Evolutionary conservation across 768 basidiomycete genomes (phyloP).

Genomic region (Kwoniella heveanensis): DNA sequence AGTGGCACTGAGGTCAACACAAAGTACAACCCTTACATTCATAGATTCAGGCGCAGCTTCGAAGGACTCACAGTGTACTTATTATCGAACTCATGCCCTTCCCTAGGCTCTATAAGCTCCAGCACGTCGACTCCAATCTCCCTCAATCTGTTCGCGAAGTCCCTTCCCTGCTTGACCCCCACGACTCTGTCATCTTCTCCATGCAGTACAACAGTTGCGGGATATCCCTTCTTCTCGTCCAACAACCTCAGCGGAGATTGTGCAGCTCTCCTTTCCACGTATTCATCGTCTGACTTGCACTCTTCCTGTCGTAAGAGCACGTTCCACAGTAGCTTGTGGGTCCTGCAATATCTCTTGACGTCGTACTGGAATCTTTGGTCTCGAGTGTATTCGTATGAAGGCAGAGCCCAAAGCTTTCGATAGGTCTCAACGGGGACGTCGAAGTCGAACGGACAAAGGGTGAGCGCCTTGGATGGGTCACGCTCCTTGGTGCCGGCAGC

Average conservation of each 20-base stretch:
- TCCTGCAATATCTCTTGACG: constrained; percentile 13
- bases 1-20: no score
- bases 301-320: constrained; percentile 7
- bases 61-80: constrained; percentile 12
- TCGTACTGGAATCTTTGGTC: constrained; percentile 6
- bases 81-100: constrained; percentile 20
- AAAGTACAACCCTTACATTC: no score
- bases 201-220: constrained; percentile 11
- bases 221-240: constrained; percentile 8
- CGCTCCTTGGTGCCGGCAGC: constrained; percentile 7
- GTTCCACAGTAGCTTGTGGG: not conserved
- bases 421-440: constrained; percentile 7
- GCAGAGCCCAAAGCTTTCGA: constrained; percentile 3
- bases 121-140: constrained; percentile 6
- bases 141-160: constrained; percentile 12
- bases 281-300: constrained; percentile 13
- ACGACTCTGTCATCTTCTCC: constrained; percentile 14
- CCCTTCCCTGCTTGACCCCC: not conserved
- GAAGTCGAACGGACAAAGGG: constrained; percentile 5
- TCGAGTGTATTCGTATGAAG: not conserved
- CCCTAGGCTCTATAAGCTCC: constrained; percentile 11
- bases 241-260: constrained; percentile 4
- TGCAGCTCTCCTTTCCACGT: not conserved
- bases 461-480: constrained; percentile 8
- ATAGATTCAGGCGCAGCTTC: not conserved